Conservation (phyloP, 768 basidiomycete genomes). For the Daedaleopsis nitida region DNA sequence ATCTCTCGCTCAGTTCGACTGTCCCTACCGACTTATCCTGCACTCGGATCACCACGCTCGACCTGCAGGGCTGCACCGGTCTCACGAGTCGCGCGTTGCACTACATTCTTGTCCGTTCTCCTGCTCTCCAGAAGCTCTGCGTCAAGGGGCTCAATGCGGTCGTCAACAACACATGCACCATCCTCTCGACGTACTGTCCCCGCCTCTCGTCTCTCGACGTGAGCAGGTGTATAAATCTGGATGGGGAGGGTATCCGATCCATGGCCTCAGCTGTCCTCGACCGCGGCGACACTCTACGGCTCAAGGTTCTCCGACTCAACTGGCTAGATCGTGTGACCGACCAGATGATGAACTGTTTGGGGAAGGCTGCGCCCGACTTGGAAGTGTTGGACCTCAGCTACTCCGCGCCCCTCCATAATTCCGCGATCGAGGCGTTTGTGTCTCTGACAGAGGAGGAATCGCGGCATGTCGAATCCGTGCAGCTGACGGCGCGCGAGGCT, state of each 20-base stretch:
- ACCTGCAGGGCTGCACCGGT: slow-evolving; percentile 70
- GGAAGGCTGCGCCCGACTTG: slow-evolving; percentile 66
- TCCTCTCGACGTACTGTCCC: slow-evolving; percentile 61
- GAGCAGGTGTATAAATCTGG: slow-evolving; percentile 69
- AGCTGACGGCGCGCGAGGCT: slow-evolving; percentile 62
- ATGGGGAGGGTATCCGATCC: slow-evolving; percentile 59
- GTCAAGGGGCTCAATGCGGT: slow-evolving; percentile 72
- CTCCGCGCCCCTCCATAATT: slow-evolving; percentile 69
- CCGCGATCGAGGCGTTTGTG: slow-evolving; percentile 73
- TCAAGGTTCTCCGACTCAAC: slow-evolving; percentile 68
- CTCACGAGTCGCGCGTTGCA: slow-evolving; percentile 71
- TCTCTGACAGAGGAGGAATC: slow-evolving; percentile 47
- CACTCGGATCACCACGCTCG: slow-evolving; percentile 72
- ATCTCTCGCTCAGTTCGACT: slow-evolving; percentile 48
- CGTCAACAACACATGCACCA: slow-evolving; percentile 72
- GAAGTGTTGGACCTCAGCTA: slow-evolving; percentile 85
- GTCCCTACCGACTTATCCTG: slow-evolving; percentile 40
- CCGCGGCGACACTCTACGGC: slow-evolving; percentile 49
- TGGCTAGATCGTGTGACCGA: slow-evolving; percentile 67
- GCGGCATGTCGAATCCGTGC: slow-evolving; percentile 42
- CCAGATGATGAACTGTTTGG: slow-evolving; percentile 63
- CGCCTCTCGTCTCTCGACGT: slow-evolving; percentile 65
- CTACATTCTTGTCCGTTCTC: slow-evolving; percentile 67
- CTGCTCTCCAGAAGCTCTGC: slow-evolving; percentile 54
- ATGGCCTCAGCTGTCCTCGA: slow-evolving; percentile 46